Evolutionary conservation across 2,329 filamentous ascomycete species (phyloP), one percentile per base, ranked within the genome.

Genomic region (Cladosporium cucumerinum): DNA sequence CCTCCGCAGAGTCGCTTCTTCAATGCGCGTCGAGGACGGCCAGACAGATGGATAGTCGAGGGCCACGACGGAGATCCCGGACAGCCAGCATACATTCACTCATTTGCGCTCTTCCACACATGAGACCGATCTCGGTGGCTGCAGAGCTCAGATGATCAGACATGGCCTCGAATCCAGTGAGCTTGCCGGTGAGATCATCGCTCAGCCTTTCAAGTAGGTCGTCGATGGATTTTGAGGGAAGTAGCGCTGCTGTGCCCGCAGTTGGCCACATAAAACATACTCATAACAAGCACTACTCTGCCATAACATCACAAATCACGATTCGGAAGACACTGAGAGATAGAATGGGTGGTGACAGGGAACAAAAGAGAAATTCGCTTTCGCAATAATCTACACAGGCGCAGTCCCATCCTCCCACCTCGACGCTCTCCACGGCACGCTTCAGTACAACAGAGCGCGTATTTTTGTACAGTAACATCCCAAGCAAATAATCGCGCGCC

Each of bases 321-420:
- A 46, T 46, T 46, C 39, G 2, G 5, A 21, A 46, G 39, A 46
- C 39, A 46, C 23, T 46, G 39, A 21, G 39, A 46, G 23, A 46
- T 10, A 46, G 39, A 4, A 18, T 46, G n/a, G 39, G 39, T 46
- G 51, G 26, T 54, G 26, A 54, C 21, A 26, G 49, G 49, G 49
- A 62, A 46, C 60, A 62, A 62, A 62, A 62, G 60, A 62, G 60
- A 62, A 62, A 62, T 62, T 62, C 60, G 60, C 60, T 62, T 62
- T 62, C 60, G 60, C 60, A 62, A 62, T 62, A 62, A 62, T 62
- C 60, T 62, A 62, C 60, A 62, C 60, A 62, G 49, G 49, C 54
- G 60, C 48, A 62, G 48, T 34, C 58, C 16, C 23, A 61, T 52
- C 59, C 48, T 61, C 59, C 46, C 5, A 16, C 48, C 43, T 32